phyloP scores from a whole-genome alignment of 306 rosid genomes.

The Cicer bijugum region DNA sequence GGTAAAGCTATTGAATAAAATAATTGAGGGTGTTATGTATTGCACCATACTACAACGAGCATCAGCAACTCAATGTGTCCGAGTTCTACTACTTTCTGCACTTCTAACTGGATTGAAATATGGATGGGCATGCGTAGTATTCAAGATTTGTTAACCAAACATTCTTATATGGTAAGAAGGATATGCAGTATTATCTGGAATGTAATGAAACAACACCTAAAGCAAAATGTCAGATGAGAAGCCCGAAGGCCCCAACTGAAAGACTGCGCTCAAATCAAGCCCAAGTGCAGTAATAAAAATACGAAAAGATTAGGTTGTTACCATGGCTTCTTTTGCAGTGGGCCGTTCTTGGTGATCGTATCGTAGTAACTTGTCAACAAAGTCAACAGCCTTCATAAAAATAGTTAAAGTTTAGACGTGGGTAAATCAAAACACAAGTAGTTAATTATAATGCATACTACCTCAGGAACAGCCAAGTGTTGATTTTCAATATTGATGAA shows the following conservation, averaged over 20 bases:
- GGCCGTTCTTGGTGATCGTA: constrained; percentile 97
- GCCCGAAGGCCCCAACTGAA: constrained; percentile 14
- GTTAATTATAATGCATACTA: constrained; percentile 41
- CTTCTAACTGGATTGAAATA: constrained; percentile 78
- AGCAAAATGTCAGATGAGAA: constrained; percentile 16
- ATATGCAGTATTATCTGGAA: constrained; percentile 4
- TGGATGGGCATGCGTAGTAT: constrained; percentile 80
- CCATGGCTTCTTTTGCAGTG: constrained; percentile 97
- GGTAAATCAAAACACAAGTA: constrained; percentile 5
- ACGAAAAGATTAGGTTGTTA: constrained; percentile 43
- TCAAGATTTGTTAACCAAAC: constrained; percentile 16
- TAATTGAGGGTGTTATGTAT: too few relatives aligned
- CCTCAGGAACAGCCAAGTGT: constrained; percentile 89
- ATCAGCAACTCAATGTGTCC: constrained; percentile 58
- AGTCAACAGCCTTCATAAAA: constrained; percentile 73
- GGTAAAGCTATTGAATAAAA: too few relatives aligned
- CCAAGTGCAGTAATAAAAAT: background rate
- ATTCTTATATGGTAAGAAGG: constrained; percentile 7
- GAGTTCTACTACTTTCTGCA: constrained; percentile 84
- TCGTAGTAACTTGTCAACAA: constrained; percentile 77
- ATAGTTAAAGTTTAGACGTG: constrained; percentile 5
- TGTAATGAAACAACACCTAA: constrained; percentile 16
- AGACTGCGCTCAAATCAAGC: constrained; percentile 25
- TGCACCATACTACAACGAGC: constrained; percentile 42
- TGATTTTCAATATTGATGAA: constrained; percentile 83